A percentile compares a stretch with the other conserved stretches of the same genome.
phyloP scores from a whole-genome alignment of 805 yeast genomes.

The Nakazawaea ambrosiae region DNA sequence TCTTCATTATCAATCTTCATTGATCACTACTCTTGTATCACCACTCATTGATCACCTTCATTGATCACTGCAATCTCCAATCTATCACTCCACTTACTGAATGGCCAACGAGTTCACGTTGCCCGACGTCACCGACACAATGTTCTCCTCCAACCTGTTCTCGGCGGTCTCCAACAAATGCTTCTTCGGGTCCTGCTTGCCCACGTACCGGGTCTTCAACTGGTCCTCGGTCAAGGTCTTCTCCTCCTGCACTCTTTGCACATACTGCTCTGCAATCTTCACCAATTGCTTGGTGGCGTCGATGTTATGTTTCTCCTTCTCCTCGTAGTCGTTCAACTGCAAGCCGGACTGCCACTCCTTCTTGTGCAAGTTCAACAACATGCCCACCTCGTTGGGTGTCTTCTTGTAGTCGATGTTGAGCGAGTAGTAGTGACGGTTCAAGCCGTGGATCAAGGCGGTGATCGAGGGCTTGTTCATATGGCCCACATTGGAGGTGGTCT shows the following conservation, averaged over 20 bases:
- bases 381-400: conserved; percentile 85
- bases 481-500: conserved; percentile 93
- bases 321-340: conserved; percentile 66
- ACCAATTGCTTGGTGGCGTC: conserved; percentile 75
- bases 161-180: conserved; percentile 90
- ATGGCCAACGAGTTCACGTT: conserved; percentile 88
- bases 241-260: conserved; percentile 87
- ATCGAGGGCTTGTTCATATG: conserved; percentile 93
- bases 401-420: conserved; percentile 91
- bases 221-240: conserved; percentile 82
- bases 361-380: conserved; percentile 91
- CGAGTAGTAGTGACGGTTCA: conserved; percentile 94
- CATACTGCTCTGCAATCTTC: conserved; percentile 82
- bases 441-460: conserved; percentile 94
- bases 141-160: conserved; percentile 78
- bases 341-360: conserved; percentile 94
- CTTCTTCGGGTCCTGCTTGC: conserved; percentile 98
- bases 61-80: no score
- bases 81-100: no score
- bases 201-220: conserved; percentile 91
- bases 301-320: conserved; percentile 68
- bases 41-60: no score
- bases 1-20: no score
- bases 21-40: no score
- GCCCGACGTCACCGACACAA: conserved; percentile 80